These are phyloP conservation scores for Penicillium lagena DNA, from an alignment of 495 filamentous ascomycete species.

Conservation along the genomic window DNA sequence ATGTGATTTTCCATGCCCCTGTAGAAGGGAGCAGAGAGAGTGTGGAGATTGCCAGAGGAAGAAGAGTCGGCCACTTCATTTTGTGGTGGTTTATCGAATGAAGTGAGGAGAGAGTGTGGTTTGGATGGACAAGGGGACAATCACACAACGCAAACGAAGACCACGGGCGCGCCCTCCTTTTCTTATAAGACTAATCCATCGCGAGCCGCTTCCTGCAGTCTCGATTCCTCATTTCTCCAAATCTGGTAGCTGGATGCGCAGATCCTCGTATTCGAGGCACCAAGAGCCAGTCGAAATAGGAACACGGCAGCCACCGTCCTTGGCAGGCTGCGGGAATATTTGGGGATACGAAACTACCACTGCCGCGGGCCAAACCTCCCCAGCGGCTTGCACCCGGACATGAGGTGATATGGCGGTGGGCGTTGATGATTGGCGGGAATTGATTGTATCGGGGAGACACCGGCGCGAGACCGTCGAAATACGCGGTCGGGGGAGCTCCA, in stretches of 20 bases:
- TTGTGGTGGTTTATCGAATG: neutral
- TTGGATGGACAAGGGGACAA: neutral
- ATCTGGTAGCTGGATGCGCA: constrained; percentile 2
- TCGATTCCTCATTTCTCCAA: neutral
- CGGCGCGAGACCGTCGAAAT: no score
- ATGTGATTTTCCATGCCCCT: constrained; percentile 16
- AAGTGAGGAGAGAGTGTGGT: neutral
- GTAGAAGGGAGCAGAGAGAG: constrained; percentile 5
- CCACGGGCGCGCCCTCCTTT: no score
- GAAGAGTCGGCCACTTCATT: constrained; percentile 12
- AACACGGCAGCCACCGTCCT: neutral
- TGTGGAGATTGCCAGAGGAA: constrained; percentile 1
- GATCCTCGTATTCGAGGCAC: constrained; percentile 8
- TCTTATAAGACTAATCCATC: no score
- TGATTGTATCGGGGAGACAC: no score
- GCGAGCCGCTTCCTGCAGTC: neutral
- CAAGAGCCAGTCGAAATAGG: neutral
- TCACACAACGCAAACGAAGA: no score
- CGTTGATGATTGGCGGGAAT: no score
- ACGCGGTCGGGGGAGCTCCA: no score
- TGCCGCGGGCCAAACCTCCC: no score
- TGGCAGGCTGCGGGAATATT: neutral
- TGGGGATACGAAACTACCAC: no score
- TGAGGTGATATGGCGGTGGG: no score
- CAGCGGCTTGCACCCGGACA: no score